Percentiles rank a stretch among this genome's conserved stretches.
phyloP scores from a whole-genome alignment of 192 early-diverging fungal genomes.

The Cetraspora pellucida region DNA sequence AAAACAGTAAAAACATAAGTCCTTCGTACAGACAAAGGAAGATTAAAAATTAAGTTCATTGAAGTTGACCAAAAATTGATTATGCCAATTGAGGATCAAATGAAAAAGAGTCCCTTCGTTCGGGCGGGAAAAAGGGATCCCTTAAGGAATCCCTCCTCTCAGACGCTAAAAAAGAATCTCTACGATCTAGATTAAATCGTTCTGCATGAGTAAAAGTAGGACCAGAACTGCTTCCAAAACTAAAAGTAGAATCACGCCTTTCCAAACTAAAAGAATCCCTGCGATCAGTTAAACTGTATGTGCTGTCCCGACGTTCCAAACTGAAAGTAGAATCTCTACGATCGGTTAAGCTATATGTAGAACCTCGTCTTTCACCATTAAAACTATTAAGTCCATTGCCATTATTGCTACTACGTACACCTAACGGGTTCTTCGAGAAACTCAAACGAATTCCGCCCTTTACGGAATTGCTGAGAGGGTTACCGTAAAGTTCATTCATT shows the following conservation, averaged over 20 bases:
- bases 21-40: not conserved
- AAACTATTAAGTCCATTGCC: conserved; percentile 9
- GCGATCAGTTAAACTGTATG: conserved; percentile 14
- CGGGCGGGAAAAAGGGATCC: not conserved
- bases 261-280: conserved; percentile 33
- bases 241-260: conserved; percentile 31
- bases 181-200: conserved; percentile 29
- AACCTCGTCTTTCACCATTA: conserved; percentile 26
- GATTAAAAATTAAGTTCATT: not conserved
- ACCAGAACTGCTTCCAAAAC: conserved; percentile 9
- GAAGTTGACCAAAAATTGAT: not conserved
- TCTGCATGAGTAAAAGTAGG: not conserved
- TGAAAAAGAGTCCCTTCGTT: conserved; percentile 27
- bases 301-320: conserved; percentile 29
- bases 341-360: conserved; percentile 22
- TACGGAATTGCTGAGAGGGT: conserved; percentile 78
- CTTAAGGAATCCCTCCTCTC: conserved; percentile 32
- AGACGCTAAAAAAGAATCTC: conserved; percentile 4
- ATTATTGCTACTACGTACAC: conserved; percentile 69
- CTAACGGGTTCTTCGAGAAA: conserved; percentile 96
- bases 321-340: conserved; percentile 31
- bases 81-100: conserved; percentile 35
- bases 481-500: conserved; percentile 83
- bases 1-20: not conserved
- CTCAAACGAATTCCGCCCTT: conserved; percentile 95